Conservation (phyloP, 179 eudicot genomes). For the Actinidia chinensis region DNA sequence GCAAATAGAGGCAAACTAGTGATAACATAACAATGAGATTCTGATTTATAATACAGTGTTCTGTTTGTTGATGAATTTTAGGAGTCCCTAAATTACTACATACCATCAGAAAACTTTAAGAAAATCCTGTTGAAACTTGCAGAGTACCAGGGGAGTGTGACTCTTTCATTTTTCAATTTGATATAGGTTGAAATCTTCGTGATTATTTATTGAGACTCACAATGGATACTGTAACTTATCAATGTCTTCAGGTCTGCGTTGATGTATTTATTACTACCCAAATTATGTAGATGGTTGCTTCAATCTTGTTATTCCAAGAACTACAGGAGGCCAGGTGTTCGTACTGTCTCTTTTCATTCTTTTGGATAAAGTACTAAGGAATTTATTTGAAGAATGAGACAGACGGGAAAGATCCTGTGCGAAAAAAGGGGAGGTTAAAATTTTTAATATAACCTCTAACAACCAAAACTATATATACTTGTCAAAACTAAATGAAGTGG, state of each 20-base stretch:
- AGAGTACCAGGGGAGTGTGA: slow-evolving; percentile 63
- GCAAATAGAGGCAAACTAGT: too few species aligned
- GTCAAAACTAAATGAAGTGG: too few species aligned
- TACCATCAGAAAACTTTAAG: slow-evolving; percentile 71
- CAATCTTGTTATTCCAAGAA: slow-evolving; percentile 81
- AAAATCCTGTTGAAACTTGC: slow-evolving; percentile 90
- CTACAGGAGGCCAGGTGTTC: slow-evolving; percentile 93
- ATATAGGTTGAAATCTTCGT: background rate
- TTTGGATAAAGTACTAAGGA: too few species aligned
- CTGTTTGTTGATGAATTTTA: slow-evolving; percentile 27
- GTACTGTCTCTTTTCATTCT: background rate
- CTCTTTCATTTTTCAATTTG: slow-evolving; percentile 2
- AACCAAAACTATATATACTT: too few species aligned
- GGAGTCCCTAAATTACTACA: slow-evolving; percentile 89
- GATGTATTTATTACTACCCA: slow-evolving; percentile 85
- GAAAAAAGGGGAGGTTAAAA: too few species aligned
- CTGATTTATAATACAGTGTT: background rate
- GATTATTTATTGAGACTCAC: background rate
- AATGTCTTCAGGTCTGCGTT: slow-evolving; percentile 71
- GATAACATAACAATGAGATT: too few species aligned
- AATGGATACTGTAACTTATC: background rate
- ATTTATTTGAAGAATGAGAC: too few species aligned
- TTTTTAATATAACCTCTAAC: too few species aligned
- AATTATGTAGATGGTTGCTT: slow-evolving; percentile 79
- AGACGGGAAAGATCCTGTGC: too few species aligned